Percentiles rank a stretch among this genome's conserved stretches.
These are phyloP conservation scores for Hypholoma sublateritium DNA, from an alignment of 768 basidiomycete genomes.

Conservation along the genomic window DNA sequence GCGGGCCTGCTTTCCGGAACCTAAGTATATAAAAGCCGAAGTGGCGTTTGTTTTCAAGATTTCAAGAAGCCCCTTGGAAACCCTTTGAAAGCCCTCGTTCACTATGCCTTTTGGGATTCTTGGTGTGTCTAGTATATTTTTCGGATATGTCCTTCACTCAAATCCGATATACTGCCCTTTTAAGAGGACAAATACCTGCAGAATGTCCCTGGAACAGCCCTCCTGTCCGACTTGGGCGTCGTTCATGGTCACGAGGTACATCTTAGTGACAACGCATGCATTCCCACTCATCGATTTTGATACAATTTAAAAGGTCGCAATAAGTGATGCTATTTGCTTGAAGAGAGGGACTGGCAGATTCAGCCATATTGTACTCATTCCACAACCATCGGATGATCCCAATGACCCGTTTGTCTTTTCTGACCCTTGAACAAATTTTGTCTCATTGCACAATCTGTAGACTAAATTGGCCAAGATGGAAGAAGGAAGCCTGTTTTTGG, in stretches of 20 bases:
- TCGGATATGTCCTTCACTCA: not conserved
- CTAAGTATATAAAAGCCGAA: too few relatives aligned
- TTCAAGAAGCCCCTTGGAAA: not conserved
- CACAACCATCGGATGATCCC: conserved; percentile 44
- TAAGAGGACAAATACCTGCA: conserved; percentile 36
- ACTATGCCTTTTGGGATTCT: conserved; percentile 38
- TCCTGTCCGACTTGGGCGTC: conserved; percentile 38
- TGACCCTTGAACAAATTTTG: not conserved
- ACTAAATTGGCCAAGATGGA: conserved; percentile 45
- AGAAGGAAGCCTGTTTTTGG: conserved; percentile 47
- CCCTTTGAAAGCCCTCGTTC: not conserved
- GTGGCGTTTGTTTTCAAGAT: not conserved
- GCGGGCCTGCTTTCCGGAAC: not conserved
- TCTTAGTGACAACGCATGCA: not conserved
- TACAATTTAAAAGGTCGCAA: conserved; percentile 22
- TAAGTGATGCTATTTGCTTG: conserved; percentile 30
- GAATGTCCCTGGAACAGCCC: conserved; percentile 39
- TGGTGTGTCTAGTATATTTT: conserved; percentile 21
- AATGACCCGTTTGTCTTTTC: conserved; percentile 36
- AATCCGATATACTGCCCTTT: not conserved
- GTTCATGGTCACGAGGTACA: conserved; percentile 33
- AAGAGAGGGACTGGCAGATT: conserved; percentile 38
- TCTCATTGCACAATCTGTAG: conserved; percentile 13
- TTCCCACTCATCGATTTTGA: too few relatives aligned
- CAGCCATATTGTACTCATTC: conserved; percentile 38